Evolutionary conservation across 805 yeast genomes (phyloP).

Genomic region (Clavispora asparagi): DNA sequence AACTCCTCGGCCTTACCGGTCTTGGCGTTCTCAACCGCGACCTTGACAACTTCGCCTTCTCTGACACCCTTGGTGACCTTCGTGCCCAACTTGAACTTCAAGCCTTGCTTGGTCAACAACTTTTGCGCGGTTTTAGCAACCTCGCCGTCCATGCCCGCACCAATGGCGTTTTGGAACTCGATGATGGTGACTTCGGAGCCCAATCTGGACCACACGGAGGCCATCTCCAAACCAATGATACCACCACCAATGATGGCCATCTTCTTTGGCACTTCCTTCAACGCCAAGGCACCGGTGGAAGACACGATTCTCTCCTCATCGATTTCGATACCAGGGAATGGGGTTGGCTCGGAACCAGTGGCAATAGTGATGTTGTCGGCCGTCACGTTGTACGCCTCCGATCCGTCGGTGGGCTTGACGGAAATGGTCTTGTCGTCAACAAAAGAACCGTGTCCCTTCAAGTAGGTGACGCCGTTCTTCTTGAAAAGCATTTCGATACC

Average conservation of each 20-base stretch:
- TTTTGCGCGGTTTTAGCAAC: constrained; percentile 87
- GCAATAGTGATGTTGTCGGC: constrained; percentile 93
- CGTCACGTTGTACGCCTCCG: constrained; percentile 60
- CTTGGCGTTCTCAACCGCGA: constrained; percentile 87
- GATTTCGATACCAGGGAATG: constrained; percentile 95
- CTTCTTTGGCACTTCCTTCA: constrained; percentile 88
- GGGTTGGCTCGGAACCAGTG: constrained; percentile 97
- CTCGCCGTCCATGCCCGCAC: constrained; percentile 98
- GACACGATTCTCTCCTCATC: constrained; percentile 97
- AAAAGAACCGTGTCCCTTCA: constrained; percentile 90
- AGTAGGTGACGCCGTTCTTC: constrained; percentile 90
- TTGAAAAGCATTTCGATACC: constrained; percentile 95
- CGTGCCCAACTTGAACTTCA: constrained; percentile 87
- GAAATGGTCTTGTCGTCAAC: constrained; percentile 71
- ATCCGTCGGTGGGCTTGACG: constrained; percentile 84
- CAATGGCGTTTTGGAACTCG: constrained; percentile 86
- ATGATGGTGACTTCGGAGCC: constrained; percentile 94
- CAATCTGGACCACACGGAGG: constrained; percentile 92
- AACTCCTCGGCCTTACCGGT: constrained; percentile 71
- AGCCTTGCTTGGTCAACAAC: constrained; percentile 88
- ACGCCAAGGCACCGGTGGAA: constrained; percentile 85
- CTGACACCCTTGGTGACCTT: constrained; percentile 85
- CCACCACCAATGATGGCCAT: constrained; percentile 97
- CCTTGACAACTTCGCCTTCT: constrained; percentile 82
- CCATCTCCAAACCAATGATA: constrained; percentile 99